phyloP scores from a whole-genome alignment of 768 basidiomycete species.

The Leccinum boreale region DNA sequence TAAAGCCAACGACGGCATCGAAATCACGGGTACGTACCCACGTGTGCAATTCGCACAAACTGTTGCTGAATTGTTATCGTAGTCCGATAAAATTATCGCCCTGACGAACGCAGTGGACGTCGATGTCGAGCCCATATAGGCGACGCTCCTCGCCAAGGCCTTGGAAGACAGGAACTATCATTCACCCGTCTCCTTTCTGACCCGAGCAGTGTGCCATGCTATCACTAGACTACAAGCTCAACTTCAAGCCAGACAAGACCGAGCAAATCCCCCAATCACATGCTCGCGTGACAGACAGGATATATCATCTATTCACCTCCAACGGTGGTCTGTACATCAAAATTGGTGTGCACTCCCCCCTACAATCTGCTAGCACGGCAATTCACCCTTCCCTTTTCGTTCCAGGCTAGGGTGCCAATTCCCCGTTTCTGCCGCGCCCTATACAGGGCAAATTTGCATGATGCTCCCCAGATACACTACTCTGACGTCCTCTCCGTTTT shows the following conservation, averaged over 20 bases:
- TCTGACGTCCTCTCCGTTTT: conserved; percentile 45
- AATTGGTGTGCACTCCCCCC: conserved; percentile 46
- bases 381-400: not conserved
- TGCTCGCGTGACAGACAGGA: conserved; percentile 74
- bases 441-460: conserved; percentile 81
- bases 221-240: conserved; percentile 81
- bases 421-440: conserved; percentile 77
- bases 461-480: conserved; percentile 83
- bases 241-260: conserved; percentile 72
- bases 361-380: not conserved
- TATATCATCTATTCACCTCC: conserved; percentile 71
- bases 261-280: conserved; percentile 78
- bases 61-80: not conserved
- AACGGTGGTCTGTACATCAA: conserved; percentile 89
- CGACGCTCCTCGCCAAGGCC: conserved; percentile 93
- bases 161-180: conserved; percentile 88
- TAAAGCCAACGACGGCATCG: conserved; percentile 89
- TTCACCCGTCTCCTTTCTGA: too few species aligned
- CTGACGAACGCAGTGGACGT: conserved; percentile 79
- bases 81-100: conserved; percentile 90
- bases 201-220: conserved; percentile 58
- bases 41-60: not conserved
- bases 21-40: conserved; percentile 81
- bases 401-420: conserved; percentile 77
- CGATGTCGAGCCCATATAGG: conserved; percentile 97